These are phyloP conservation scores for Dispira simplex DNA, from an alignment of 192 early-diverging fungal species.

Conservation along the genomic window DNA sequence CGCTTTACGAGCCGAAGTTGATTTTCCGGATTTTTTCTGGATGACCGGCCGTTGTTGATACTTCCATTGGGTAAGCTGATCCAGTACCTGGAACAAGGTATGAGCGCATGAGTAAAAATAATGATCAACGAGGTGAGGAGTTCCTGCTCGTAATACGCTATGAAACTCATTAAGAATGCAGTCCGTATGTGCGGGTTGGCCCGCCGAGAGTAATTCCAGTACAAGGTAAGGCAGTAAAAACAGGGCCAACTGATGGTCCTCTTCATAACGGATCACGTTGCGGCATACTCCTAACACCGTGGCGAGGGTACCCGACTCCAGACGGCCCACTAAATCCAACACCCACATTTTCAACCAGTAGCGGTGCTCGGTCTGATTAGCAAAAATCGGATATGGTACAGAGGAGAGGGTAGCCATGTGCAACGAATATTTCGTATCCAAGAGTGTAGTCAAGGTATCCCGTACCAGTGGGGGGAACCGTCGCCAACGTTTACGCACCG, in stretches of 20 bases:
- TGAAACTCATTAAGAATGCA: not conserved
- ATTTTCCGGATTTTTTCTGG: not conserved
- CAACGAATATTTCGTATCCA: conserved; percentile 14
- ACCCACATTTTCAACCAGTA: conserved; percentile 1
- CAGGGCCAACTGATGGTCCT: conserved; percentile 5
- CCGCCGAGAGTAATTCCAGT: not conserved
- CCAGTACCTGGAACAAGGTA: conserved; percentile 34
- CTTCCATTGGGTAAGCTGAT: conserved; percentile 35
- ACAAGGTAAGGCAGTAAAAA: conserved; percentile 2
- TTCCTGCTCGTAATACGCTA: not conserved
- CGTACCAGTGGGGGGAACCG: conserved; percentile 21
- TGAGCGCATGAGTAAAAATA: conserved; percentile 11
- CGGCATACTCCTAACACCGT: conserved; percentile 1
- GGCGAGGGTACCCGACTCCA: conserved; percentile 14
- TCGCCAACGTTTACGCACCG: conserved; percentile 19
- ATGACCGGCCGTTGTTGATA: conserved; percentile 14
- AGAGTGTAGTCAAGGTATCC: conserved; percentile 24
- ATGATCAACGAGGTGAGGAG: not conserved
- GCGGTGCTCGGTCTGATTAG: not conserved
- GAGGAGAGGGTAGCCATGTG: not conserved
- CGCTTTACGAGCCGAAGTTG: too few species aligned
- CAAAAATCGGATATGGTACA: not conserved
- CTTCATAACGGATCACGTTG: conserved; percentile 6
- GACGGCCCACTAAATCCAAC: not conserved
- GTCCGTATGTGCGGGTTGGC: too few species aligned